Evolutionary conservation across 352 stramenopile species (phyloP).

Genomic region (Phytophthora syringae): DNA sequence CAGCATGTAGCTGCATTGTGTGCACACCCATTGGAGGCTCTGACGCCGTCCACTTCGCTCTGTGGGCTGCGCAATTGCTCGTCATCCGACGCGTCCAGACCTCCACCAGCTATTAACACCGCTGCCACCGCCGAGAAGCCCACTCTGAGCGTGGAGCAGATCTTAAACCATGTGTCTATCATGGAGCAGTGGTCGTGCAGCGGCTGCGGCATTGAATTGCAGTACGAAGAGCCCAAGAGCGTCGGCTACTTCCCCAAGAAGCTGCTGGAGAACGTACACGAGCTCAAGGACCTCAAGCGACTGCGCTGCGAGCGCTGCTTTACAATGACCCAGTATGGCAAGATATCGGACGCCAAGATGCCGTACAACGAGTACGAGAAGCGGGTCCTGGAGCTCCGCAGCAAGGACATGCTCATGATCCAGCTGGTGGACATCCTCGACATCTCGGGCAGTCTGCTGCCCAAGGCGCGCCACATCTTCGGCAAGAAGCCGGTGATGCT

Average conservation of each 20-base stretch:
- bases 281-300: constrained; percentile 78
- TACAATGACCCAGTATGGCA: constrained; percentile 88
- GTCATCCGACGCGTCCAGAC: constrained; percentile 8
- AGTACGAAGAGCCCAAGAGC: constrained; percentile 64
- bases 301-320: constrained; percentile 89
- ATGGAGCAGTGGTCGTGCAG: constrained; percentile 89
- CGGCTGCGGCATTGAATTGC: constrained; percentile 82
- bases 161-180: constrained; percentile 74
- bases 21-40: neutral
- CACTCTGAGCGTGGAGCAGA: constrained; percentile 56
- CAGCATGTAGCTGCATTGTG: constrained; percentile 9
- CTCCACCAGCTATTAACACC: neutral
- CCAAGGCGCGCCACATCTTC: constrained; percentile 86
- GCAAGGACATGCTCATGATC: constrained; percentile 91
- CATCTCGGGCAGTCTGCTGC: constrained; percentile 89
- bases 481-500: constrained; percentile 92
- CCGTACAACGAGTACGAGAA: constrained; percentile 90
- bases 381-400: constrained; percentile 83
- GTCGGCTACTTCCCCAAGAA: constrained; percentile 77
- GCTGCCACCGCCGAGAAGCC: constrained; percentile 5
- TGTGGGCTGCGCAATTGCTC: constrained; percentile 32
- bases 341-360: constrained; percentile 86
- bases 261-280: constrained; percentile 64
- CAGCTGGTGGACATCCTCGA: constrained; percentile 94
- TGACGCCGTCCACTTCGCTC: neutral